Evolutionary conservation across 495 filamentous ascomycete species (phyloP), one percentile per base, ranked within the genome.

Genomic region (Durotheca rogersii): DNA sequence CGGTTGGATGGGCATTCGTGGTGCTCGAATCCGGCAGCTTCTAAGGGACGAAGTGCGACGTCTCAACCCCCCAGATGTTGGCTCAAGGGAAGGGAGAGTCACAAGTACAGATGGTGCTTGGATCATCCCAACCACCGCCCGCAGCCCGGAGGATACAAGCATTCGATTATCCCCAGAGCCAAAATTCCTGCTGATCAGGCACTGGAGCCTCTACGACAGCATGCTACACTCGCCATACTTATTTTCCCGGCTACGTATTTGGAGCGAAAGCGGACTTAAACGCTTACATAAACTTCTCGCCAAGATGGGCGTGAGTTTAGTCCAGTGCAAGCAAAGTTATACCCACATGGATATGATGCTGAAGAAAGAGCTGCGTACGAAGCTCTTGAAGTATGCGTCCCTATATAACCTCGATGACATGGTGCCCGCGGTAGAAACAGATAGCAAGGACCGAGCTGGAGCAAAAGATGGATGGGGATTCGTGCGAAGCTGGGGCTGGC

Each of bases 301-400:
- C 25, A 98, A 96, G 67, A 98, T 98, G 94, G 93, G 93, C 17
- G 88, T 98, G 56, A 91, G 87, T 67, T 73, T 97, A 21, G 86
- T 81, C 14, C 92, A 97, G 73, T 95, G 90, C 70, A 89, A 89
- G 54, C 91, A 96, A 65, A 91, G 80, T 61, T 98, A 98, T 65
- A 88, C 90, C 1, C 93, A 98, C 68, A 96, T 98, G 90, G 94
- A 98, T 65, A 92, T 97, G 87, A 84, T 93, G 61, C 72, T 98
- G 29, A 98, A 98, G 69, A 84, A 88, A 16, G 87, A 86, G 9
- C 72, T 98, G 16, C 83, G 91, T n/a, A 78, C 85, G 39, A 86
- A 92, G 35, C 74, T 98, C 1, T 77, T 95, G 29, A 90, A 89
- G 51, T 96, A 95, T 58, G 90, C 90, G 0, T 87, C 89, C 1